phyloP scores from a whole-genome alignment of 306 rosid genomes.

The Cicer yamashitae region DNA sequence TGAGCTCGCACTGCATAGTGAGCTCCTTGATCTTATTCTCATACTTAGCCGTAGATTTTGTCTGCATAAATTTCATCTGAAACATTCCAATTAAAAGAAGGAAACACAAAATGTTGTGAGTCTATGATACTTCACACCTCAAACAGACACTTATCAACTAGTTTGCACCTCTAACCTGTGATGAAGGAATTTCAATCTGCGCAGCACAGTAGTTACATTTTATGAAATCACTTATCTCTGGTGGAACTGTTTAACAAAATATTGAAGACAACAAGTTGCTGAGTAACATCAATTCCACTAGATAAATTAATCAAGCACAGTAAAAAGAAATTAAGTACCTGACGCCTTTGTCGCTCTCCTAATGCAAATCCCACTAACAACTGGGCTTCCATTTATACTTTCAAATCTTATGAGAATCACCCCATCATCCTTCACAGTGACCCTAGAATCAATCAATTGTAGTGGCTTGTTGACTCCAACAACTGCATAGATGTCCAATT shows the following conservation, averaged over 20 bases:
- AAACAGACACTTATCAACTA: conserved; percentile 36
- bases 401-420: conserved; percentile 69
- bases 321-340: conserved; percentile 53
- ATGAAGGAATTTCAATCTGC: conserved; percentile 68
- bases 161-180: conserved; percentile 65
- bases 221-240: conserved; percentile 53
- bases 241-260: conserved; percentile 58
- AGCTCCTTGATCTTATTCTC: conserved; percentile 80
- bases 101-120: conserved; percentile 45
- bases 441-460: conserved; percentile 65
- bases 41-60: conserved; percentile 67
- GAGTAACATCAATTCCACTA: conserved; percentile 26
- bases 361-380: conserved; percentile 80
- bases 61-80: conserved; percentile 73
- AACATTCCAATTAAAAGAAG: conserved; percentile 45
- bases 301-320: conserved; percentile 11
- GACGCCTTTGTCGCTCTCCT: conserved; percentile 58
- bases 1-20: conserved; percentile 64
- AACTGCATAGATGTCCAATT: conserved; percentile 73
- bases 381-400: conserved; percentile 77
- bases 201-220: conserved; percentile 67
- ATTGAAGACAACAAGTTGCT: conserved; percentile 21
- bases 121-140: conserved; percentile 35
- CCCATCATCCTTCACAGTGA: conserved; percentile 68
- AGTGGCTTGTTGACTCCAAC: conserved; percentile 90